Base-by-base conservation (phyloP, 371 early-diverging fungal species). In the Furculomyces boomerangus region DNA sequence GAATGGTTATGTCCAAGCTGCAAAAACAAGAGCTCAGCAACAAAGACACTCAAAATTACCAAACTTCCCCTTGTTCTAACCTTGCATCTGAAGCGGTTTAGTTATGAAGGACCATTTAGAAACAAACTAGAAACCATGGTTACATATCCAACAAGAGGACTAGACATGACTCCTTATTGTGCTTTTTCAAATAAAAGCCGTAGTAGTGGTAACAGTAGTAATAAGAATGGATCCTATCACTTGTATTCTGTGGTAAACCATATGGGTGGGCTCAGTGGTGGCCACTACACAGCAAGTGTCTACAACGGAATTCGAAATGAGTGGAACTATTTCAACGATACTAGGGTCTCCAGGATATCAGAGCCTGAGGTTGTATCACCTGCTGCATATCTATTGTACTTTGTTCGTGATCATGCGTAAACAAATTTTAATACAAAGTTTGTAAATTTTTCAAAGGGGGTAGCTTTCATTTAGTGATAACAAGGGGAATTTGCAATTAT, bases 241-340 rank as follows among this genome's bases (percentile, higher is more conserved):
- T 64, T 93, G 26, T 93, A 89, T 65, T 90, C 83, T 20, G 83
- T 96, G n/a, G 90, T 93, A 71, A 93, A 92, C 61, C 97, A 96
- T 60, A 88, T 79, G 62, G 97, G 97, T 8, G 79, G 87, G 0
- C 66, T 93, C 46, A 86, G 79, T 46, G 85, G 89, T 32, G 97
- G 97, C 0, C 97, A 96, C 61, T 96, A 96, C 58, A 96, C 94
- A 18, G 93, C 95, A 0, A 79, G 77, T 60, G 90, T 93, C 2
- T 72, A 82, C 35, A 83, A 84, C 59, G 80, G 80, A 2, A 72
- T 81, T 54, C 74, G 79, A 13, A 73, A 76, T 24, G 76, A 83
- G 62, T 96, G 97, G 97, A 84, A 81, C 63, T 78, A 83, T 53
- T 92, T 92, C 73, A 91, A 95, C 65, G 97, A 96, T 67, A 80